Evolutionary conservation across 352 stramenopile genomes (phyloP).

Genomic region (Thalassiosira livingstoniorum): DNA sequence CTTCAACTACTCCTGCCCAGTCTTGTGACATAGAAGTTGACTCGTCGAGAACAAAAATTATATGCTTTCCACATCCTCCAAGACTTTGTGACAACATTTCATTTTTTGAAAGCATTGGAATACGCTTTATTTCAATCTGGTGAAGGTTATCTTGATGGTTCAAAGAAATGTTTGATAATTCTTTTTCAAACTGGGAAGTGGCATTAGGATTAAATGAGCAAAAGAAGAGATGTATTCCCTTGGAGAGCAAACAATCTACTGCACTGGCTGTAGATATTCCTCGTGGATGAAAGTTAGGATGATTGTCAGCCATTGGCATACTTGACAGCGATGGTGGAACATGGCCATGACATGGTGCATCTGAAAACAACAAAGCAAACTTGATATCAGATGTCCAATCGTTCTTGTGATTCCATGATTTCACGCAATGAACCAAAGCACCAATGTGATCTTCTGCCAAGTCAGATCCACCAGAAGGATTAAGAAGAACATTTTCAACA

Average conservation of each 20-base stretch:
- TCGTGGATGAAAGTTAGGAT: conserved; percentile 57
- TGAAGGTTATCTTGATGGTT: conserved; percentile 60
- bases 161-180: conserved; percentile 46
- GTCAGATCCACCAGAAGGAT: conserved; percentile 61
- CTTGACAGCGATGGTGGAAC: conserved; percentile 17
- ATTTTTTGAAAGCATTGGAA: conserved; percentile 64
- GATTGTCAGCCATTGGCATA: conserved; percentile 53
- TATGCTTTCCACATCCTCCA: conserved; percentile 49
- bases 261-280: conserved; percentile 54
- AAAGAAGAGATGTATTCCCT: conserved; percentile 71
- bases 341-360: conserved; percentile 69
- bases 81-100: neutral
- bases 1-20: conserved; percentile 68
- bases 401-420: conserved; percentile 44
- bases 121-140: conserved; percentile 43
- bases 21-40: conserved; percentile 60
- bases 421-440: conserved; percentile 58
- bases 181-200: conserved; percentile 60
- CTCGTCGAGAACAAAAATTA: conserved; percentile 74
- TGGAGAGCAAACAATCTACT: conserved; percentile 53
- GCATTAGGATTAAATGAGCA: conserved; percentile 72
- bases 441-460: conserved; percentile 72
- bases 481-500: conserved; percentile 33
- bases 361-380: conserved; percentile 68
- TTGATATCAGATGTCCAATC: conserved; percentile 74